Base-by-base conservation (phyloP, 2,329 filamentous ascomycete genomes). In the Colletotrichum viniferum region DNA sequence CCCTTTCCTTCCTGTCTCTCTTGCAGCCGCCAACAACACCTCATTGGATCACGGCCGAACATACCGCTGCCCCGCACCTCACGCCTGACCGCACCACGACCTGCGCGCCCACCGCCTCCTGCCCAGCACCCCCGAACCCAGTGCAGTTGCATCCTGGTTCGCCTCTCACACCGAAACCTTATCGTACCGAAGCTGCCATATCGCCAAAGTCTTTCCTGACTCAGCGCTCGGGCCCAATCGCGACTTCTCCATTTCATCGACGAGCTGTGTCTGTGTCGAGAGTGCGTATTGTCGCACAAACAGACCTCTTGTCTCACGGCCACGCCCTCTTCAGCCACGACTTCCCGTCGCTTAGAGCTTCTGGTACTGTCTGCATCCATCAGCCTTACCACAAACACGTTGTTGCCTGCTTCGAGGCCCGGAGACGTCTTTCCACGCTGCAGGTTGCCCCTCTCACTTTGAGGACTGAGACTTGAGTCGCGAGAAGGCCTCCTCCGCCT, bases 141-240 rank as follows among this genome's bases (percentile, higher is more conserved):
- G 55, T 21, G 24, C 55, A 21, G 30, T 48, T 30, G 43, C 36
- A 56, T 62, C 68, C 63, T 72, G 63, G 73, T 56, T 61, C 63
- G 38, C 43, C 70, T 60, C 32, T 58, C 48, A 73, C 73, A 73
- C 58, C 69, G 73, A 73, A 75, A 73, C 56, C 73, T 73, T 75
- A 60, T 75, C 43, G 73, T 43, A 26, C 56, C 69, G 48, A 56
- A 28, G 21, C 32, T 12, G 32, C 36, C 63, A 13, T 48, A 63
- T 58, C 34, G 18, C 56, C 24, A 73, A 55, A 69, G 13, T 28
- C 36, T 34, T 52, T 58, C 63, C 63, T 73, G 69, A 68, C 73
- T 75, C 73, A 73, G 73, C 73, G 68, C 21, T 21, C 21, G 26
- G n/a, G 28, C 48, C 38, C 43, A 68, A 58, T 58, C 38, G 52